Percentiles rank a stretch among this genome's conserved stretches.
These are phyloP conservation scores for Populus hybrid DNA, from an alignment of 441 rosid species.

Conservation along the genomic window DNA sequence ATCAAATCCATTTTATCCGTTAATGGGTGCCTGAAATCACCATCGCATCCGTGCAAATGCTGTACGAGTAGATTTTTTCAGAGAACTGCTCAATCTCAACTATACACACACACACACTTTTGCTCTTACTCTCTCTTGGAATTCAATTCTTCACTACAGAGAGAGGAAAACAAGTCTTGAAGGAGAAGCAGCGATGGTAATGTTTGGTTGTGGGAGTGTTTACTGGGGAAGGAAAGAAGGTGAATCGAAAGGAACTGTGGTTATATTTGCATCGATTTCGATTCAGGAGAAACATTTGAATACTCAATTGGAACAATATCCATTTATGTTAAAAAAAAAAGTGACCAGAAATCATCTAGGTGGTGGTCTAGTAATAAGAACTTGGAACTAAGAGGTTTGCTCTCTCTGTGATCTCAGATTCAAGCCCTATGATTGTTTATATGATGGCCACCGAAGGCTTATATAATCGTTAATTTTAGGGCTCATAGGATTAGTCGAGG, in stretches of 20 bases:
- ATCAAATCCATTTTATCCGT: neutral
- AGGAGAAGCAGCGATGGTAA: neutral
- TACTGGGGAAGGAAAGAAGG: constrained; percentile 9
- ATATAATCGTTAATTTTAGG: too few species aligned
- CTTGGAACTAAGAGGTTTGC: too few species aligned
- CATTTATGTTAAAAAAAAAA: too few species aligned
- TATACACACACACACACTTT: too few species aligned
- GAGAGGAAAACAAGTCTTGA: neutral
- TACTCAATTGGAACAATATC: constrained; percentile 33
- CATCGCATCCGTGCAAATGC: neutral
- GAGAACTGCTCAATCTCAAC: too few species aligned
- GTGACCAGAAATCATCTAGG: too few species aligned
- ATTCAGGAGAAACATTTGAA: constrained; percentile 37
- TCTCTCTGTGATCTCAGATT: too few species aligned
- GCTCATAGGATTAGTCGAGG: too few species aligned
- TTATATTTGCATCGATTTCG: constrained; percentile 69
- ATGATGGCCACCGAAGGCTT: too few species aligned
- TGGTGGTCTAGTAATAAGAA: too few species aligned
- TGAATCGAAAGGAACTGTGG: constrained; percentile 59
- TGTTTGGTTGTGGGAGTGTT: constrained; percentile 29
- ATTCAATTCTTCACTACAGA: neutral
- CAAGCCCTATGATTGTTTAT: too few species aligned
- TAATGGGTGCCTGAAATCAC: neutral
- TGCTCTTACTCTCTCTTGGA: neutral
- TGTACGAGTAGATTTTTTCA: neutral